A percentile compares a stretch with the other conserved stretches of the same genome.
These are phyloP conservation scores for Phellinidium pouzarii DNA, from an alignment of 1,284 basidiomycete genomes.

Conservation along the genomic window DNA sequence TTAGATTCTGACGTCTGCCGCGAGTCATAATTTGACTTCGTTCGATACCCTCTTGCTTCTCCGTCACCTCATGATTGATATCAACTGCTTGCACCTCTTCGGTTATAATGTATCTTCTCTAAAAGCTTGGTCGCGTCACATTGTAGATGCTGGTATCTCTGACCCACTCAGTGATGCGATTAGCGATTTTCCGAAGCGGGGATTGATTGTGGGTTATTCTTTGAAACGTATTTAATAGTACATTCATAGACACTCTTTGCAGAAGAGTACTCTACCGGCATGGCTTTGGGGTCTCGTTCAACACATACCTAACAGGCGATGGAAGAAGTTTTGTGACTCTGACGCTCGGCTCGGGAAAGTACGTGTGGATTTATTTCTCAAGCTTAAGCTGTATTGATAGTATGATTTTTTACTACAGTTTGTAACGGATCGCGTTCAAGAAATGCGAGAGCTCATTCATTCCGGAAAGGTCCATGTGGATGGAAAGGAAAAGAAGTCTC, in stretches of 20 bases:
- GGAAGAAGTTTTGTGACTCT: slow-evolving; percentile 17
- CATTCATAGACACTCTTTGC: neutral
- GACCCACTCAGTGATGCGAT: slow-evolving; percentile 19
- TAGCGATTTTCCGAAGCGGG: slow-evolving; percentile 21
- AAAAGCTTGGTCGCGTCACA: slow-evolving; percentile 16
- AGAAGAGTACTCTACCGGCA: slow-evolving; percentile 16
- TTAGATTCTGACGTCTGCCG: neutral
- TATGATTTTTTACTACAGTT: slow-evolving; percentile 1
- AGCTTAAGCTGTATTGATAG: neutral
- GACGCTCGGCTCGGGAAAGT: slow-evolving; percentile 12
- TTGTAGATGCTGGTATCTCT: neutral
- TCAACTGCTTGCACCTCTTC: slow-evolving; percentile 17
- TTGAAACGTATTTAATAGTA: neutral
- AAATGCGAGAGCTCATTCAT: neutral
- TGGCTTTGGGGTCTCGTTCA: slow-evolving; percentile 16
- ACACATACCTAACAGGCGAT: slow-evolving; percentile 15
- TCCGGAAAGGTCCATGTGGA: neutral
- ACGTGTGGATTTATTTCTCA: neutral
- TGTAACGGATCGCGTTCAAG: slow-evolving; percentile 4
- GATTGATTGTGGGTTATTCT: slow-evolving; percentile 14
- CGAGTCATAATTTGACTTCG: neutral
- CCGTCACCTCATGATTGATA: slow-evolving; percentile 21
- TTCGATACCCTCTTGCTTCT: slow-evolving; percentile 20
- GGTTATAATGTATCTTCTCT: slow-evolving; percentile 16
- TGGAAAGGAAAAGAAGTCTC: neutral